phyloP scores from a whole-genome alignment of 306 rosid species.

The Delonix regia region DNA sequence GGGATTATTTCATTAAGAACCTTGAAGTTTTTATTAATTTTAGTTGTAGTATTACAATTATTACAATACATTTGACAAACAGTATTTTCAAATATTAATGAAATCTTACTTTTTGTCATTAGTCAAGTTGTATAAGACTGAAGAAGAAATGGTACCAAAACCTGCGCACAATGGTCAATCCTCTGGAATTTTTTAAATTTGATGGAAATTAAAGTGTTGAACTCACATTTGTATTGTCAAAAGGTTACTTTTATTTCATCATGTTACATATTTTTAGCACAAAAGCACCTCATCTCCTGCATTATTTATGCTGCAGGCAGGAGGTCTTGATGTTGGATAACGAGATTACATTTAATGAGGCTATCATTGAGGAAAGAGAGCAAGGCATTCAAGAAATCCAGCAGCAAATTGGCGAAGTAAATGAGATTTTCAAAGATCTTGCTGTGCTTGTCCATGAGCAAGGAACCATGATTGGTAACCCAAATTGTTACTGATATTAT shows the following conservation, averaged over 20 bases:
- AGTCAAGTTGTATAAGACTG: background rate
- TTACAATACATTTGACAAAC: background rate
- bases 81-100: conserved; percentile 1
- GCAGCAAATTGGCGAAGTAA: conserved; percentile 95
- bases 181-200: conserved; percentile 6
- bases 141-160: conserved; percentile 23
- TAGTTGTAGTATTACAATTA: background rate
- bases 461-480: conserved; percentile 85
- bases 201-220: conserved; percentile 21
- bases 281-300: conserved; percentile 21
- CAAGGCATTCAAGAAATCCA: conserved; percentile 98
- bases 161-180: background rate
- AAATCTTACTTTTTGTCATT: background rate
- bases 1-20: background rate
- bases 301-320: conserved; percentile 64
- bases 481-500: background rate
- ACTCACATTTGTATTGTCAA: conserved; percentile 18
- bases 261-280: conserved; percentile 23
- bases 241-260: conserved; percentile 14
- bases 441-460: conserved; percentile 95
- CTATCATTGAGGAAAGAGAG: conserved; percentile 94
- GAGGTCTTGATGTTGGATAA: conserved; percentile 85
- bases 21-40: background rate
- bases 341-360: conserved; percentile 93
- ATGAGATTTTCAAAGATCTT: conserved; percentile 94